Base-by-base conservation (phyloP, 352 stramenopile species). In the Globisporangium nagaii region DNA sequence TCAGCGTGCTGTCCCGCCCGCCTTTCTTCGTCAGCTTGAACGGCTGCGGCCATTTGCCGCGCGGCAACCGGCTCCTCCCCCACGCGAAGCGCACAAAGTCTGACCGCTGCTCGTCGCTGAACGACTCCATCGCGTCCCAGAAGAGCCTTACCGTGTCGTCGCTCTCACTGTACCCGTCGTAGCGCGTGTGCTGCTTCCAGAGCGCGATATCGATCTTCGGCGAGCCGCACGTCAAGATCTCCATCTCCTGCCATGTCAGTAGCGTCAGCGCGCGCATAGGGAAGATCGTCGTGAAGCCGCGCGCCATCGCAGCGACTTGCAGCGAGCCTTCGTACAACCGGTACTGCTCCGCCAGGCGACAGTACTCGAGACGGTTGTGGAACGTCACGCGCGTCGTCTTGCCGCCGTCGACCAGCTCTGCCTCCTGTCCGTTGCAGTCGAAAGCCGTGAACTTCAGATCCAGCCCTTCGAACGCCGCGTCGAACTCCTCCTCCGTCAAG, bases 11-110 rank as follows among this genome's bases (percentile, higher is more conserved):
- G 62, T 96, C 87, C 20, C 87, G 84, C 2, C 86, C 88, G 42
- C 83, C 80, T 60, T 93, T 93, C 46, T 92, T 94, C 25, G 79
- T 96, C n/a, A 97, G 58, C 53, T 97, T 97, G 68, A 96, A 97
- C 8, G 82, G 87, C 59, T 95, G 79, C 4, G 84, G 75, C 85
- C 85, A 95, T 51, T 93, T 92, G 15, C 83, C 83, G 19, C 85
- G 83, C 25, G 93, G 95, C 12, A 98, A 66, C 12, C 93, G 85
- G 65, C 79, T 96, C 13, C 95, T 76, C 1, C 94, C 95, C 95
- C 95, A 98, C 24, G 90, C 89, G 56, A 98, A 98, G 13, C 94
- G 86, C 30, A 98, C 79, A 58, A 97, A 97, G 50, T 94, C 79
- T 15, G 85, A 84, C 7, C 87, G 78, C 60, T 97, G 88, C 41